Conservation (phyloP, 257 asterid species). For the Solanum medicagineum region DNA sequence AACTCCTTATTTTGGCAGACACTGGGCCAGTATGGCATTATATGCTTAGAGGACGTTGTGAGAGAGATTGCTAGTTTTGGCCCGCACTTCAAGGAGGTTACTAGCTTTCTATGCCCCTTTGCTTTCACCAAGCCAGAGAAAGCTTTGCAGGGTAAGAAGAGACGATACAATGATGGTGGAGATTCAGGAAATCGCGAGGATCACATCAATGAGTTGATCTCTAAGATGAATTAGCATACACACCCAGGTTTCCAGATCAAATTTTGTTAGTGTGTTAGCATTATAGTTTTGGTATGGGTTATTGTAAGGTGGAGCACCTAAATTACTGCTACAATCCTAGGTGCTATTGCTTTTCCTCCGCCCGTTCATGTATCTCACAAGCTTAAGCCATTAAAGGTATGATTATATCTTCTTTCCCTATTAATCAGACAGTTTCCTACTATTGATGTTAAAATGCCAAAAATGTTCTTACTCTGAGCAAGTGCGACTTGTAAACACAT, state of each 20-base stretch:
- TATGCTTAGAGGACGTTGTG: conserved; percentile 80
- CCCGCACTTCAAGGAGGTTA: conserved; percentile 50
- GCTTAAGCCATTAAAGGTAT: background rate
- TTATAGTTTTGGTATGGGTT: background rate
- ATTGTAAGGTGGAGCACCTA: background rate
- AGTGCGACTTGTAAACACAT: background rate
- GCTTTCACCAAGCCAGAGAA: conserved; percentile 61
- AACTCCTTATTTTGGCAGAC: conserved; percentile 29
- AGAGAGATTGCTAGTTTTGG: conserved; percentile 60
- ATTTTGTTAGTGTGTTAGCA: background rate
- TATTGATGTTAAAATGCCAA: background rate
- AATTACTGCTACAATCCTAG: background rate
- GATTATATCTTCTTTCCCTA: background rate
- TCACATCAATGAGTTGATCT: conserved; percentile 53
- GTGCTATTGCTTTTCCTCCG: background rate
- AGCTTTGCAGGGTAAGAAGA: conserved; percentile 69
- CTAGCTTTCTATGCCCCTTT: conserved; percentile 62
- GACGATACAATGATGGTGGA: conserved; percentile 69
- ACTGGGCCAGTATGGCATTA: conserved; percentile 50
- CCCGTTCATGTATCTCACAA: background rate
- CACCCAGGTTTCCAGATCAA: background rate
- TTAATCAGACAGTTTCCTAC: background rate
- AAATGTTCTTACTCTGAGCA: background rate
- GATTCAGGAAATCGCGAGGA: conserved; percentile 76
- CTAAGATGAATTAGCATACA: conserved; percentile 57